These are phyloP conservation scores for Stagonosporopsis vannaccii DNA, from an alignment of 2,329 filamentous ascomycete genomes.

Conservation along the genomic window DNA sequence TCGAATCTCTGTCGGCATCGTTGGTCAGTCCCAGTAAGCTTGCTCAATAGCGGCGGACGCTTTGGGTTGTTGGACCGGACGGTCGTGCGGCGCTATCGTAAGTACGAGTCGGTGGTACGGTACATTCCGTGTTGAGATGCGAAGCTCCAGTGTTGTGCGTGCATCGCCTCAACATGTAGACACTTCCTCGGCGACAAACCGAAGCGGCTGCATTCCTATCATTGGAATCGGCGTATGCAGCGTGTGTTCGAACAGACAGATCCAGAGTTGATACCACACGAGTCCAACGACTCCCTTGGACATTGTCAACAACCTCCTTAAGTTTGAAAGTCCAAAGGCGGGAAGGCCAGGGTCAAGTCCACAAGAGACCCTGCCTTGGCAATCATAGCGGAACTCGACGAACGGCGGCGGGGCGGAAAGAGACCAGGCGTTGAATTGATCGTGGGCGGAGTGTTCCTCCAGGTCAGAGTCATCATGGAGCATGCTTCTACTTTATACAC, in stretches of 20 bases:
- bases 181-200: conserved; percentile 9
- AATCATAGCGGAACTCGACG: neutral
- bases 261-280: conserved; percentile 2
- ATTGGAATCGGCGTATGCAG: conserved; percentile 7
- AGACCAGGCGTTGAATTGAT: conserved; percentile 11
- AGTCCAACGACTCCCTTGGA: neutral
- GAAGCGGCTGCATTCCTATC: neutral
- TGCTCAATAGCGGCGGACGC: conserved; percentile 11
- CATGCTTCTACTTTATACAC: conserved; percentile 27
- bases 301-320: neutral
- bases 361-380: conserved; percentile 4
- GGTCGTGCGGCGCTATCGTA: conserved; percentile 11
- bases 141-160: conserved; percentile 14
- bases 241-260: conserved; percentile 6
- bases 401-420: conserved; percentile 12
- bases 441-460: neutral
- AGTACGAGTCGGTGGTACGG: conserved; percentile 11
- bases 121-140: conserved; percentile 19
- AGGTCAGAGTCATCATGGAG: neutral
- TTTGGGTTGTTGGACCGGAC: conserved; percentile 16
- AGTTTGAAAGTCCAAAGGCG: neutral
- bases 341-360: neutral
- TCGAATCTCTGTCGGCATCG: neutral
- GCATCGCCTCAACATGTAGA: conserved; percentile 12
- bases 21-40: conserved; percentile 22